These are phyloP conservation scores for Thinopyrum elongatum DNA, from an alignment of 176 grass and related monocot species.

Conservation along the genomic window DNA sequence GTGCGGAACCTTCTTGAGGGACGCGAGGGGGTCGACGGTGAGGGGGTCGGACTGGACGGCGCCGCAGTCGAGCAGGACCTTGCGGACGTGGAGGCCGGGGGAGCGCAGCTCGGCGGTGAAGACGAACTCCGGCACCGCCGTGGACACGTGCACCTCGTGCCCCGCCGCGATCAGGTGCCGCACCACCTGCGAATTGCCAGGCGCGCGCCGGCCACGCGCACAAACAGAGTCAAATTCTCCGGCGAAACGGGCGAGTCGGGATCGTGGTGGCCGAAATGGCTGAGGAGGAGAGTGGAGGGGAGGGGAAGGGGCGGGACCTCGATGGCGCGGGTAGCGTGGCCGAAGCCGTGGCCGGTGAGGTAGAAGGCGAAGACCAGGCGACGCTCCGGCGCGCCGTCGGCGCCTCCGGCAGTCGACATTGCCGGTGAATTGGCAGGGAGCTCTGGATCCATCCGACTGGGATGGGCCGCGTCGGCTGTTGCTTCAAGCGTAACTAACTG, in stretches of 20 bases:
- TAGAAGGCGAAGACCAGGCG: constrained; percentile 64
- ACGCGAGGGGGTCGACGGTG: constrained; percentile 80
- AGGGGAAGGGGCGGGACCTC: constrained; percentile 27
- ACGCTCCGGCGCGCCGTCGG: background rate
- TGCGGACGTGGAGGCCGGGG: constrained; percentile 69
- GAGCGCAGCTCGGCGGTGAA: constrained; percentile 92
- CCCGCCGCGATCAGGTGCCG: constrained; percentile 73
- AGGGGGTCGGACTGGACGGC: constrained; percentile 92
- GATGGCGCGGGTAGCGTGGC: constrained; percentile 88
- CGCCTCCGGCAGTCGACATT: constrained; percentile 6
- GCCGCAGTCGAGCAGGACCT: constrained; percentile 89
- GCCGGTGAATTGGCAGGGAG: background rate
- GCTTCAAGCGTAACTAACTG: background rate
- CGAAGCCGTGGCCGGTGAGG: constrained; percentile 94
- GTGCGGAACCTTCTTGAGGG: constrained; percentile 72
- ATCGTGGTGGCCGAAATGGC: background rate
- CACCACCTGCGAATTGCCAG: constrained; percentile 51
- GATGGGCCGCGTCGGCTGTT: background rate
- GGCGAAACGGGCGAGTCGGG: background rate
- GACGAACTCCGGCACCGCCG: constrained; percentile 86
- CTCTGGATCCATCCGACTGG: constrained; percentile 26
- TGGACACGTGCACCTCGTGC: constrained; percentile 93
- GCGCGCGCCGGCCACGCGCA: background rate
- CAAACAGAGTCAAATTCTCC: background rate
- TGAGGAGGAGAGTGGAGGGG: background rate